Evolutionary conservation across 2,329 filamentous ascomycete species (phyloP).

Genomic region (Colletotrichum abscissum): DNA sequence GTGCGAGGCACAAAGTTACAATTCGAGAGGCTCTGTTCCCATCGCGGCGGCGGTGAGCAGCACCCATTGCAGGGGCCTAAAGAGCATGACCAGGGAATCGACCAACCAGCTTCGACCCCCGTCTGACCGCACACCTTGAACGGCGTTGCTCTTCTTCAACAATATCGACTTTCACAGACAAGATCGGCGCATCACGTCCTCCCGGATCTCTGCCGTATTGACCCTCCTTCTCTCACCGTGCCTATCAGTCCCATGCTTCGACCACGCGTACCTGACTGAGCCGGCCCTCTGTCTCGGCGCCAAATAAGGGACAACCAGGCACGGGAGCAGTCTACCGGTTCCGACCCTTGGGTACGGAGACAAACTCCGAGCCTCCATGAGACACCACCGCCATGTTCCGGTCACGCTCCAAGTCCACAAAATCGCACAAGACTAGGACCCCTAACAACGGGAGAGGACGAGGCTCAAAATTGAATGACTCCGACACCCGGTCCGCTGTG

Average conservation of each 20-base stretch:
- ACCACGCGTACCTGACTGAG: slow-evolving; percentile 19
- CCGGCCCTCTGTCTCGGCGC: slow-evolving; percentile 22
- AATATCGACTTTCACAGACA: slow-evolving; percentile 5
- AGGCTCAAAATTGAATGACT: slow-evolving; percentile 12
- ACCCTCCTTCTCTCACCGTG: neutral
- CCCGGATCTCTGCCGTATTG: slow-evolving; percentile 17
- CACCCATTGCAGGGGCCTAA: slow-evolving; percentile 1
- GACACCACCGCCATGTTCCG: neutral
- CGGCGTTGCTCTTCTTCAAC: slow-evolving; percentile 19
- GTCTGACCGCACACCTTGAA: slow-evolving; percentile 3
- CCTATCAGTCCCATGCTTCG: neutral
- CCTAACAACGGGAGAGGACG: neutral
- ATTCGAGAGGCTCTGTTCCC: neutral
- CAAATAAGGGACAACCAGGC: slow-evolving; percentile 2
- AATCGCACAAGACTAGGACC: neutral
- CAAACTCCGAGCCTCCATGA: neutral
- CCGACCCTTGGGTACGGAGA: slow-evolving; percentile 1
- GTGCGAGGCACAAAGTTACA: neutral
- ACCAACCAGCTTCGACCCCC: neutral
- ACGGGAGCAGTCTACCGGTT: slow-evolving; percentile 4
- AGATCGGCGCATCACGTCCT: slow-evolving; percentile 17
- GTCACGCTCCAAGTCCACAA: neutral
- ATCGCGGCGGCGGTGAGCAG: slow-evolving; percentile 26
- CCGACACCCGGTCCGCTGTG: neutral
- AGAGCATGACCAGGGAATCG: neutral